These are phyloP conservation scores for Neofusicoccum laricinum DNA, from an alignment of 2,329 filamentous ascomycete species.

Conservation along the genomic window DNA sequence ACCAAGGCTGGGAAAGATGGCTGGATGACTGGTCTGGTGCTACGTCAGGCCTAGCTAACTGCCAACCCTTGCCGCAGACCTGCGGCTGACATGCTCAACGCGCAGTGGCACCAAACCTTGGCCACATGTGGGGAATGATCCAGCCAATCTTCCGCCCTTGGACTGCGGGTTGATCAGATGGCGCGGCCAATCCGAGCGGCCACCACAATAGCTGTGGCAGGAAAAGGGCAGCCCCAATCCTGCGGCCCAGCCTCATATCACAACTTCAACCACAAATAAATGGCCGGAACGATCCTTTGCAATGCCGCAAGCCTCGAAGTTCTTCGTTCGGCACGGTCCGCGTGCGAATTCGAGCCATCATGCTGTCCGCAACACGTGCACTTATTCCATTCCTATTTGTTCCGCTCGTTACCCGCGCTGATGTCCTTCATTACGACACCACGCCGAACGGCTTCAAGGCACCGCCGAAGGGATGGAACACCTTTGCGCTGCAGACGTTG, in stretches of 20 bases:
- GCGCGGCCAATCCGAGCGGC: background rate
- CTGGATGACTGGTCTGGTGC: background rate
- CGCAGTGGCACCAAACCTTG: background rate
- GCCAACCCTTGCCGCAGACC: background rate
- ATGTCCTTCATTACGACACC: background rate
- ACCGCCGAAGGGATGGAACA: constrained; percentile 25
- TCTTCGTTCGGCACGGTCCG: background rate
- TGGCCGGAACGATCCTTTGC: background rate
- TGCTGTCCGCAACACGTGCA: background rate
- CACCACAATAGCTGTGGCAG: background rate
- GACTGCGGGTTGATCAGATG: background rate
- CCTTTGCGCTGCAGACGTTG: constrained; percentile 24
- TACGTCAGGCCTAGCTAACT: background rate
- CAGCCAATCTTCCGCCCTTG: background rate
- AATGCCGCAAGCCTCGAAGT: background rate
- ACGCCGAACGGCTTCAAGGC: constrained; percentile 23
- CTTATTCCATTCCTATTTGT: background rate
- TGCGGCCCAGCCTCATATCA: too few relatives aligned
- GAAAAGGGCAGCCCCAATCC: too few relatives aligned
- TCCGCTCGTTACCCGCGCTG: background rate
- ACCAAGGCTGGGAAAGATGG: background rate
- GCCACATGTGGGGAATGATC: background rate
- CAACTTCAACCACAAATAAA: too few relatives aligned
- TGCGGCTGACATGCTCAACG: background rate
- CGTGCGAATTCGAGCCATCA: background rate